These are phyloP conservation scores for Stereum hirsutum DNA, from an alignment of 1,284 basidiomycete species.

Conservation along the genomic window DNA sequence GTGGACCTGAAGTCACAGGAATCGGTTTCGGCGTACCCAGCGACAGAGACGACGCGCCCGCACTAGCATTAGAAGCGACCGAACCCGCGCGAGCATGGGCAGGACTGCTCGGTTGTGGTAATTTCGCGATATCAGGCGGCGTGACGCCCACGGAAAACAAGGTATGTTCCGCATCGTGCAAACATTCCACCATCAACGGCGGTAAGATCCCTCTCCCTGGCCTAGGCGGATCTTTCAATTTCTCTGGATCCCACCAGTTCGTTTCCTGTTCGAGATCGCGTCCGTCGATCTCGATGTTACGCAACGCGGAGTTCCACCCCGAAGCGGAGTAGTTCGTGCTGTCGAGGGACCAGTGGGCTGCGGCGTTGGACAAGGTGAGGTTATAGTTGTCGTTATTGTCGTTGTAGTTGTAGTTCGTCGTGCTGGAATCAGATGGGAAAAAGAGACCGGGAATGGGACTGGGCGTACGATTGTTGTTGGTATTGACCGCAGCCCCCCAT, in stretches of 20 bases:
- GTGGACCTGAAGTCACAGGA: too few relatives aligned
- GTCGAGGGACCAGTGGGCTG: too few relatives aligned
- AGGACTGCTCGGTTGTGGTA: constrained; percentile 31
- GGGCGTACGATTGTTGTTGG: background rate
- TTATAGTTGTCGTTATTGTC: constrained; percentile 7
- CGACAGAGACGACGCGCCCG: too few relatives aligned
- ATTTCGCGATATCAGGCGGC: constrained; percentile 20
- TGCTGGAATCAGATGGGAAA: background rate
- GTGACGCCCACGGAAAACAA: constrained; percentile 52
- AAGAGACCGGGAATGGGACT: background rate
- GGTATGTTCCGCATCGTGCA: constrained; percentile 64
- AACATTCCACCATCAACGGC: constrained; percentile 47
- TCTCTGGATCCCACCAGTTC: constrained; percentile 54
- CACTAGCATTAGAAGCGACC: too few relatives aligned
- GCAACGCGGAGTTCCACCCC: constrained; percentile 9
- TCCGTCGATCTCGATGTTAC: constrained; percentile 39
- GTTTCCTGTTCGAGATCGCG: constrained; percentile 47
- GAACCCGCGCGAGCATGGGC: too few relatives aligned
- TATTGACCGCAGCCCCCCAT: constrained; percentile 2
- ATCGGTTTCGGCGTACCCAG: too few relatives aligned
- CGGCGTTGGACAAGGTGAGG: constrained; percentile 10
- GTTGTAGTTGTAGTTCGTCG: background rate
- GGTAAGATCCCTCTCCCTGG: constrained; percentile 65
- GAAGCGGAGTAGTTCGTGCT: constrained; percentile 1
- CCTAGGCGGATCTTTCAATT: constrained; percentile 31